Conservation (phyloP, 768 basidiomycete species). For the Tubosaeta sp. region DNA sequence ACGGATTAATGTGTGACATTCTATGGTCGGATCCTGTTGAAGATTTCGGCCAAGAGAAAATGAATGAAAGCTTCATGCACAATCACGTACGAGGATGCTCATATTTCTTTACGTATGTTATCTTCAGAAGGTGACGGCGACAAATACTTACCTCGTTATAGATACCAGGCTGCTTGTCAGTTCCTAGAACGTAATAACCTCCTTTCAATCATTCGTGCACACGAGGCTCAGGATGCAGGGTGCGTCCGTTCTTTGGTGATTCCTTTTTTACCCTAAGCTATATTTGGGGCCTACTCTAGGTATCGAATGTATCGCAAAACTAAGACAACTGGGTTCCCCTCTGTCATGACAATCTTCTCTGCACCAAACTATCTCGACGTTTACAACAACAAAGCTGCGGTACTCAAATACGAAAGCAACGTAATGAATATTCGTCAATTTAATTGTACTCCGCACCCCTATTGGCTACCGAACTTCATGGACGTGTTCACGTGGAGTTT, state of each 20-base stretch:
- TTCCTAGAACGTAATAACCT: conserved; percentile 98
- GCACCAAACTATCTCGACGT: conserved; percentile 98
- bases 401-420: conserved; percentile 98
- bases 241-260: conserved; percentile 32
- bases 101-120: conserved; percentile 81
- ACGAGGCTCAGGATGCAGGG: conserved; percentile 99
- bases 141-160: conserved; percentile 28
- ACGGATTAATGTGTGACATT: conserved; percentile 98
- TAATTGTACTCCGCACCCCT: conserved; percentile 93
- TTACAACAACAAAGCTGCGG: conserved; percentile 98
- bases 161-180: conserved; percentile 94
- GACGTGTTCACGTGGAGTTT: conserved; percentile 99
- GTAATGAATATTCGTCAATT: conserved; percentile 99
- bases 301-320: conserved; percentile 99
- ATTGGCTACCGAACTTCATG: conserved; percentile 99
- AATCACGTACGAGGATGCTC: conserved; percentile 97
- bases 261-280: background rate
- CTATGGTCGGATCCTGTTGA: conserved; percentile 98
- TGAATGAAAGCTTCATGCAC: conserved; percentile 83
- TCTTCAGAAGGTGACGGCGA: background rate
- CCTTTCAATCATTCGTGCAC: conserved; percentile 93
- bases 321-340: conserved; percentile 95
- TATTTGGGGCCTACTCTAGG: conserved; percentile 33
- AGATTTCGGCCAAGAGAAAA: conserved; percentile 95
- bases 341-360: conserved; percentile 99